Evolutionary conservation across 345 rosid species (phyloP).

Genomic region (Aethionema arabicum): DNA sequence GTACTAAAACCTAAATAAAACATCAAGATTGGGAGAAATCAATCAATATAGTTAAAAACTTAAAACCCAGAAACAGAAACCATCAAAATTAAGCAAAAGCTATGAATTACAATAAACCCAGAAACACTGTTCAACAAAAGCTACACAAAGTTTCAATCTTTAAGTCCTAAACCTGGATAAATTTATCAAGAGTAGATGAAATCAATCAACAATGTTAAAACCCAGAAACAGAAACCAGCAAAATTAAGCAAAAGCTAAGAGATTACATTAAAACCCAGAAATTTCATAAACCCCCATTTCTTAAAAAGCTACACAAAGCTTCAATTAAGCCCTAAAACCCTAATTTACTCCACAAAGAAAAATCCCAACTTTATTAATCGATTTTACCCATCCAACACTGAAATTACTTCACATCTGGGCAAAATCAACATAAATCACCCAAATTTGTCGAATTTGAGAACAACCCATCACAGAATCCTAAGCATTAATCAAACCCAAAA

Average conservation of each 20-base stretch:
- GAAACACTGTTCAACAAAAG: too few species aligned
- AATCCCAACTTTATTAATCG: constrained; percentile 17
- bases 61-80: too few species aligned
- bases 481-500: not conserved
- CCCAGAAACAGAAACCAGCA: constrained; percentile 25
- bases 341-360: constrained; percentile 27
- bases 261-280: not conserved
- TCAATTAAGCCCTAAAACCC: constrained; percentile 6
- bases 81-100: not conserved
- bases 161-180: too few species aligned
- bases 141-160: too few species aligned
- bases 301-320: constrained; percentile 16
- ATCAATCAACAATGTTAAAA: constrained; percentile 26
- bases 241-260: constrained; percentile 6
- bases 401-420: constrained; percentile 20
- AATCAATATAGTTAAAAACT: too few species aligned
- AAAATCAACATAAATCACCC: not conserved
- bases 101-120: not conserved
- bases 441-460: constrained; percentile 22
- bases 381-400: constrained; percentile 4
- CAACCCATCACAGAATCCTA: not conserved
- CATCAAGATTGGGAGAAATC: too few species aligned
- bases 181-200: not conserved
- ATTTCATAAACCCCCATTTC: not conserved
- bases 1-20: constrained; percentile 3